Conservation (phyloP, 83 land plant species). For the Picea mariana region DNA sequence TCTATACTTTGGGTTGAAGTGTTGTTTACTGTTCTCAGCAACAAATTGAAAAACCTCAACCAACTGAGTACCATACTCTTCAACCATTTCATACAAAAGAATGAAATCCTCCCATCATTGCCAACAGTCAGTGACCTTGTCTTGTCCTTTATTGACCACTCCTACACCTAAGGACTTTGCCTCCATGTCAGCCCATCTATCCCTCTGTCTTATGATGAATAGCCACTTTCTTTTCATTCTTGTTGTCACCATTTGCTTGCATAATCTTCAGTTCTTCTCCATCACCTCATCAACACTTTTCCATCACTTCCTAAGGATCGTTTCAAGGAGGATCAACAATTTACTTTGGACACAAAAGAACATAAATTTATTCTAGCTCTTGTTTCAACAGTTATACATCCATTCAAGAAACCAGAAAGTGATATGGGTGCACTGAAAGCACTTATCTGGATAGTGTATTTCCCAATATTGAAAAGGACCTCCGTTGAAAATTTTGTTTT, state of each 20-base stretch:
- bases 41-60: slow-evolving; percentile 51
- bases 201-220: neutral
- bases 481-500: slow-evolving; percentile 10
- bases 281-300: too few species aligned
- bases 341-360: too few species aligned
- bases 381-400: too few species aligned
- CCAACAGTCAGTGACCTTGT: slow-evolving; percentile 9
- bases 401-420: too few species aligned
- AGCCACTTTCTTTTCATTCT: neutral
- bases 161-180: slow-evolving; percentile 82
- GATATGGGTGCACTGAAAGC: neutral
- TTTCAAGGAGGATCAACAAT: too few species aligned
- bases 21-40: slow-evolving; percentile 65
- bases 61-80: slow-evolving; percentile 90
- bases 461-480: slow-evolving; percentile 23
- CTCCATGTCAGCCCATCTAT: slow-evolving; percentile 68
- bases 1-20: slow-evolving; percentile 29
- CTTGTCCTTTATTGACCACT: slow-evolving; percentile 16
- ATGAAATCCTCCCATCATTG: slow-evolving; percentile 82
- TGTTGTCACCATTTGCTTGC: slow-evolving; percentile 1
- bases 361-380: too few species aligned
- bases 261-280: slow-evolving; percentile 1
- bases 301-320: too few species aligned
- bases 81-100: slow-evolving; percentile 88
- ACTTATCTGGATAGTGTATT: slow-evolving; percentile 26